These are phyloP conservation scores for Aspergillus ostianus DNA, from an alignment of 495 filamentous ascomycete genomes.

Conservation along the genomic window DNA sequence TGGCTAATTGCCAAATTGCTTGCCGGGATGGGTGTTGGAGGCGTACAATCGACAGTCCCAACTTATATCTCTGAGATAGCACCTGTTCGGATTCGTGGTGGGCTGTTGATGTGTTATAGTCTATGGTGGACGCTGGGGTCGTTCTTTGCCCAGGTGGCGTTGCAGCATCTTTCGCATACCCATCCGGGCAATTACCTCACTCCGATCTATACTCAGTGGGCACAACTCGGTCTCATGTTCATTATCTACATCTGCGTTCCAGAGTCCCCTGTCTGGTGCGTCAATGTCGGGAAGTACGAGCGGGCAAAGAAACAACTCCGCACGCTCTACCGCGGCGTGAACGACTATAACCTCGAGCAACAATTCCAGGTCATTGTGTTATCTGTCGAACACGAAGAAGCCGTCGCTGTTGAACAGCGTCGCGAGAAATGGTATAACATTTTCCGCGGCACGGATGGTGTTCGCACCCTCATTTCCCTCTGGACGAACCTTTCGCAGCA, in stretches of 20 bases:
- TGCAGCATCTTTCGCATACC: conserved; percentile 26
- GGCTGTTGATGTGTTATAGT: conserved; percentile 41
- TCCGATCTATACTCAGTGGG: conserved; percentile 45
- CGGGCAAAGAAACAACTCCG: conserved; percentile 29
- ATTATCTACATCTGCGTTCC: conserved; percentile 34
- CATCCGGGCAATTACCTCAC: conserved; percentile 34
- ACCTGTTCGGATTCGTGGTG: conserved; percentile 37
- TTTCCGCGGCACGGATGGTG: conserved; percentile 38
- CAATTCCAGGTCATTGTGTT: conserved; percentile 25
- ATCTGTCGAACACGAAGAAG: conserved; percentile 20
- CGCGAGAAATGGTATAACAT: conserved; percentile 30
- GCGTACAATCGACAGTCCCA: conserved; percentile 43
- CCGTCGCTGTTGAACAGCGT: conserved; percentile 27
- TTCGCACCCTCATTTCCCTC: conserved; percentile 39
- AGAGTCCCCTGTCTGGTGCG: conserved; percentile 39
- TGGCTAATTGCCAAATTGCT: conserved; percentile 44
- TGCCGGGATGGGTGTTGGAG: conserved; percentile 41
- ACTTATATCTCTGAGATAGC: conserved; percentile 41
- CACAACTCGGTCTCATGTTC: conserved; percentile 29
- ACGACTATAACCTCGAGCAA: conserved; percentile 31
- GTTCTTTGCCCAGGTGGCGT: conserved; percentile 39
- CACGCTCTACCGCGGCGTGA: conserved; percentile 27
- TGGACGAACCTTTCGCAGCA: conserved; percentile 46
- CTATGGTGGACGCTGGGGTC: conserved; percentile 46
- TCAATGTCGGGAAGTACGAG: conserved; percentile 35